A percentile compares a stretch with the other conserved stretches of the same genome.
These are phyloP conservation scores for Asparagopsis taxiformis DNA, from an alignment of 31 red algal species.

Conservation along the genomic window DNA sequence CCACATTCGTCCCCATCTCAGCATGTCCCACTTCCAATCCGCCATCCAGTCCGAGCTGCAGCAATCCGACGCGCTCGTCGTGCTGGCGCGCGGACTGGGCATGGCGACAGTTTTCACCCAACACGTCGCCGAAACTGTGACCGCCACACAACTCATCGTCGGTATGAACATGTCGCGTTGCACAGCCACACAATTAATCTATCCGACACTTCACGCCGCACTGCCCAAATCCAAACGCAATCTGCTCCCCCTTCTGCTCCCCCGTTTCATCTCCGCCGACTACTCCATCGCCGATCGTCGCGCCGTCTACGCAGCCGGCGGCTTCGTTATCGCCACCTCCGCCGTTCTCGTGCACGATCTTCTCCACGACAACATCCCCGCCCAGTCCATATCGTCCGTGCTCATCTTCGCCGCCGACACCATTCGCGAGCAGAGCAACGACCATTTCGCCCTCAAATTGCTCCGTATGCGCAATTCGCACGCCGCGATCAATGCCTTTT, in stretches of 20 bases:
- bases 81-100: constrained; percentile 42
- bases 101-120: constrained; percentile 12
- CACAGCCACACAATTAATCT: constrained; percentile 10
- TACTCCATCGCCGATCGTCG: constrained; percentile 52
- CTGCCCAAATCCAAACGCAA: background rate
- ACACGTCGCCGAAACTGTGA: background rate
- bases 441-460: constrained; percentile 81
- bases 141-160: constrained; percentile 20
- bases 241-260: constrained; percentile 16
- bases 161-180: constrained; percentile 26
- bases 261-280: constrained; percentile 65
- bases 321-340: constrained; percentile 67
- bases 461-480: constrained; percentile 54
- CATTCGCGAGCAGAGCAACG: constrained; percentile 62
- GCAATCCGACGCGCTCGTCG: constrained; percentile 18
- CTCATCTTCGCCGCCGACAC: constrained; percentile 73
- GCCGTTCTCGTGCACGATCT: constrained; percentile 80
- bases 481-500: constrained; percentile 73
- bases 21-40: constrained; percentile 32
- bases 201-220: constrained; percentile 12
- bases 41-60: constrained; percentile 16
- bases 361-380: constrained; percentile 58
- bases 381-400: constrained; percentile 34
- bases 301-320: constrained; percentile 59
- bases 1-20: too few relatives aligned